Conservation (phyloP, 208 protist genomes). For the Plasmodiophora brassicae region DNA sequence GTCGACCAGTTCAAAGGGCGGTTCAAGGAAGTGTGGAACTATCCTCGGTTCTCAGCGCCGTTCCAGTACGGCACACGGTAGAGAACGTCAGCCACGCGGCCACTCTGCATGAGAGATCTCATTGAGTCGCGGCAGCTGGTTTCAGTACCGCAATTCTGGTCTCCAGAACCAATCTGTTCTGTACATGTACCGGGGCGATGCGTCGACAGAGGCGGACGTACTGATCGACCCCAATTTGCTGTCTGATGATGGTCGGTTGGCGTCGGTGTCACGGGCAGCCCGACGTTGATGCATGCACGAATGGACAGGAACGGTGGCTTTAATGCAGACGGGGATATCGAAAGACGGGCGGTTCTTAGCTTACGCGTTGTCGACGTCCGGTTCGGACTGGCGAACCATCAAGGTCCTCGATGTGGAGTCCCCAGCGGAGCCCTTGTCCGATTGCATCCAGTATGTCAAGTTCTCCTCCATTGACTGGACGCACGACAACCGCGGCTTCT, state of each 20-base stretch:
- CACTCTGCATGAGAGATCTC: too few species aligned
- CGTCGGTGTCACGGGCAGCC: background rate
- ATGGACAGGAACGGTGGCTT: background rate
- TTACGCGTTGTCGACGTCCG: slow-evolving; percentile 19
- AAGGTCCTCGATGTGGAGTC: slow-evolving; percentile 19
- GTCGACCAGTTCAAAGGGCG: background rate
- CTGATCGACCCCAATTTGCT: slow-evolving; percentile 32
- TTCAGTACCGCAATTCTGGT: slow-evolving; percentile 39
- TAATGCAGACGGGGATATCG: slow-evolving; percentile 17
- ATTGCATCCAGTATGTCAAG: slow-evolving; percentile 7
- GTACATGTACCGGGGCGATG: slow-evolving; percentile 6
- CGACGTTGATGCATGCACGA: background rate
- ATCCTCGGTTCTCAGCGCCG: background rate
- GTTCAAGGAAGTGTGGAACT: slow-evolving; percentile 28
- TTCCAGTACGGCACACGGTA: background rate
- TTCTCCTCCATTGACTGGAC: slow-evolving; percentile 38
- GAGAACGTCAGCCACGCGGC: too few species aligned
- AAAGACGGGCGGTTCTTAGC: slow-evolving; percentile 13
- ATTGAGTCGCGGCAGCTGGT: background rate
- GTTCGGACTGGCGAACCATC: slow-evolving; percentile 36
- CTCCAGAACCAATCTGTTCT: slow-evolving; percentile 41
- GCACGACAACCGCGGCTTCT: slow-evolving; percentile 36
- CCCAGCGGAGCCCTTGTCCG: background rate
- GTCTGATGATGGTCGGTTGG: background rate
- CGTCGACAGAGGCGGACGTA: background rate